These are phyloP conservation scores for Lyophyllum atratum DNA, from an alignment of 768 basidiomycete species.

Conservation along the genomic window DNA sequence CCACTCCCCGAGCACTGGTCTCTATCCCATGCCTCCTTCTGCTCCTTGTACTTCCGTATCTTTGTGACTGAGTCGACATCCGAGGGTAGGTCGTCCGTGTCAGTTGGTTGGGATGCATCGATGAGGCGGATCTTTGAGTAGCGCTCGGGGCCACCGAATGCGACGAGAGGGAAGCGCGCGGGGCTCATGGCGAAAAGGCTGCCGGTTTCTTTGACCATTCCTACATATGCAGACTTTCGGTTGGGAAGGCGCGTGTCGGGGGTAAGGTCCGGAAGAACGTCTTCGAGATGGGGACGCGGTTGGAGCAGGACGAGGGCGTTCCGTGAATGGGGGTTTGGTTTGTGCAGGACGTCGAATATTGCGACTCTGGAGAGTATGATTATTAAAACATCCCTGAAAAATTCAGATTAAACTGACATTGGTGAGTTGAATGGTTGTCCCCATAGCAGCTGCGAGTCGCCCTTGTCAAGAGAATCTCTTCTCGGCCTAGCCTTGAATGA, in stretches of 20 bases:
- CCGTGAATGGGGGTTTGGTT: constrained; percentile 20
- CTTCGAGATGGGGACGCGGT: constrained; percentile 74
- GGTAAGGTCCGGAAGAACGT: constrained; percentile 66
- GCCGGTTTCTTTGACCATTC: constrained; percentile 67
- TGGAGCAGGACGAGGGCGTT: constrained; percentile 84
- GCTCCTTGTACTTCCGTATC: constrained; percentile 36
- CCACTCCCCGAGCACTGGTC: constrained; percentile 12
- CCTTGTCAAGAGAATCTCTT: constrained; percentile 15
- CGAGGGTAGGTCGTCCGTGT: constrained; percentile 34
- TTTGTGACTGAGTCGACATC: constrained; percentile 47
- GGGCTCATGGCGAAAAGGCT: constrained; percentile 89
- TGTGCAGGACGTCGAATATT: constrained; percentile 73
- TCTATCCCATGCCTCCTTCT: constrained; percentile 13
- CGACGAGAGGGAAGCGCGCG: constrained; percentile 78
- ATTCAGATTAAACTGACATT: constrained; percentile 49
- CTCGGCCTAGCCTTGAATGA: constrained; percentile 59
- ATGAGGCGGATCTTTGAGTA: constrained; percentile 20
- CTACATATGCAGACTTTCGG: constrained; percentile 76
- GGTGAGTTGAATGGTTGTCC: constrained; percentile 59
- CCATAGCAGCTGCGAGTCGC: constrained; percentile 55
- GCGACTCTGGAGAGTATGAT: constrained; percentile 62
- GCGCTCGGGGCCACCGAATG: constrained; percentile 48
- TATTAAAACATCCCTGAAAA: background rate
- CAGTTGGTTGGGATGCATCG: constrained; percentile 21
- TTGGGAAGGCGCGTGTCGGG: constrained; percentile 43